These are phyloP conservation scores for Articulospora tetracladia DNA, from an alignment of 495 filamentous ascomycete species.

Conservation along the genomic window DNA sequence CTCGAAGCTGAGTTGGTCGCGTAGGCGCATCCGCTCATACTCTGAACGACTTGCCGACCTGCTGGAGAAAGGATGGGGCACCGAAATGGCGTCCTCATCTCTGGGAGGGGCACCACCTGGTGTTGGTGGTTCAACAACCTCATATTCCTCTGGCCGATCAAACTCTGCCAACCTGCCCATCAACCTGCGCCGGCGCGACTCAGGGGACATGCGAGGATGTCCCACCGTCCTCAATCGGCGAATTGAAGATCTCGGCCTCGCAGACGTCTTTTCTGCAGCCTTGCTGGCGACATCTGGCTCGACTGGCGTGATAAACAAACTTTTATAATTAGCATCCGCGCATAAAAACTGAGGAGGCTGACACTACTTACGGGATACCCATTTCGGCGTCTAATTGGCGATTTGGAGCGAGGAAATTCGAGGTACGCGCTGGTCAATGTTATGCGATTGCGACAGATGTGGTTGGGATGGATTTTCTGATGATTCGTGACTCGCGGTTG, in stretches of 20 bases:
- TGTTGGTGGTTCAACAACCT: constrained; percentile 8
- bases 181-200: constrained; percentile 25
- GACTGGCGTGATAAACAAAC: constrained; percentile 49
- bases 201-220: constrained; percentile 33
- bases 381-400: constrained; percentile 40
- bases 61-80: not conserved
- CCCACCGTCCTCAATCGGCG: constrained; percentile 43
- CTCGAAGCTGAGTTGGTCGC: constrained; percentile 18
- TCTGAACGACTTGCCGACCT: constrained; percentile 7
- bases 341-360: constrained; percentile 29
- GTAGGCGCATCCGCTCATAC: constrained; percentile 15
- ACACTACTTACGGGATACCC: constrained; percentile 73
- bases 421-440: not conserved
- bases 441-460: constrained; percentile 13
- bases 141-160: not conserved
- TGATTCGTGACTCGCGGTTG: constrained; percentile 10
- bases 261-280: constrained; percentile 39
- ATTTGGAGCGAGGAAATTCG: not conserved
- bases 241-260: constrained; percentile 68
- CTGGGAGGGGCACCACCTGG: not conserved
- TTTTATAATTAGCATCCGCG: constrained; percentile 29
- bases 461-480: constrained; percentile 8
- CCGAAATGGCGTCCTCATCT: not conserved
- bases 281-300: constrained; percentile 55
- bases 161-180: constrained; percentile 4